Evolutionary conservation across 2,329 filamentous ascomycete genomes (phyloP), one percentile per base, ranked within the genome.

Genomic region (Ramularia collo-cygni): DNA sequence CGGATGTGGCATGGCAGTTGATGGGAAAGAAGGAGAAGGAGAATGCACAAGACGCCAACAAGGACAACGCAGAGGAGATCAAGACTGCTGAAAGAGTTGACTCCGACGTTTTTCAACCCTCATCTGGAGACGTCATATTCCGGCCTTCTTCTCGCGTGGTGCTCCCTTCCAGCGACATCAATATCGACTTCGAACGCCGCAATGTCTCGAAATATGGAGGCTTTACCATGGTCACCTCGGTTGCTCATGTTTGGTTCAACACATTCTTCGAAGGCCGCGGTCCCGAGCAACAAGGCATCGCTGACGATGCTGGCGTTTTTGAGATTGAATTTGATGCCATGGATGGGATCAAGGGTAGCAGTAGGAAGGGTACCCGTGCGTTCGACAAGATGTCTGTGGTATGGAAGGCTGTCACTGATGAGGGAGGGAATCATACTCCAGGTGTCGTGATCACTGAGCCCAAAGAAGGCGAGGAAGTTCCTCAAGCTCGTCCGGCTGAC

Each of bases 181-280:
- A 94, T 60, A 84, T 96, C 50, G 81, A 88, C 35, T 79, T 95
- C 16, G 89, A 96, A 65, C 77, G 87, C 6, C 79, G 89, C 26
- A 94, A 88, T 64, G 84, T 82, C 55, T 79, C 84, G 1, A 75
- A 77, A 4, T 85, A 84, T 54, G 74, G 74, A 5, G 83, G 87
- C 1, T 76, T 86, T 51, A 88, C 86, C 0, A 86, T 96, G 80
- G 87, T 95, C 3, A 95, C 90, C 0, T 81, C 89, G 0, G 81
- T 96, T 8, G 89, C 89, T 0, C 90, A 96, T 56, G 85, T 95
- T 12, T 98, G 92, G 92, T 95, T 95, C 70, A 98, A 98, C 57
- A 72, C 81, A 2, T 96, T 81, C 64, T 96, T 96, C 55, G 92
- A 96, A 65, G 88, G 89, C 31, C 69, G 76, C 14, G 83, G 84